Evolutionary conservation across 2,329 filamentous ascomycete genomes (phyloP), one percentile per base, ranked within the genome.

Genomic region (Penicillium sp.): DNA sequence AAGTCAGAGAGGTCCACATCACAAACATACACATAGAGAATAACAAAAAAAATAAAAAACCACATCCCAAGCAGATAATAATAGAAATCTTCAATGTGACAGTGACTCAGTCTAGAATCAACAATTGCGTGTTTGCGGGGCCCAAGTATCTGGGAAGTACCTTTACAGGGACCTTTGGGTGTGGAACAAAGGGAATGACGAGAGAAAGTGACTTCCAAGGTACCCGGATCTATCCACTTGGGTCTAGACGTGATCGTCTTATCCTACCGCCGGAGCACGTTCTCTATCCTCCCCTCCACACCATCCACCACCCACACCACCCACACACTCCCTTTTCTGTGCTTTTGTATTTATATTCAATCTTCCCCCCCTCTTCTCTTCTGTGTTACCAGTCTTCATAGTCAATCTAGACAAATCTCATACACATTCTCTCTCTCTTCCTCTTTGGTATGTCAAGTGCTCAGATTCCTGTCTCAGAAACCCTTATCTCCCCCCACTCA

Each of bases 401-500:
- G 9, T 5, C 9, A 34, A 34, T 11, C 13, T 34, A 34, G 31
- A 34, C 31, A 34, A 34, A 34, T 27, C 24, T 27, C 31, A 14
- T 10, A 34, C 5, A 45, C n/a, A 45, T 14, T 16, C 5, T 18
- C 24, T 34, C 32, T 14, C 32, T 14, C 10, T 13, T 11, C 11
- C 32, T 14, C 10, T 13, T 11, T 22, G 41, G 41, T 43, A 43
- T 43, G 41, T 43, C 41, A 43, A 43, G 13, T 29, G 13, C 24
- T 9, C 22, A 9, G 27, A 32, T 40, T 39, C 63, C 67, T 68
- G 66, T 53, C 50, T 42, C 3, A 4, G 18, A 18, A 18, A n/a
- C 29, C 51, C 64, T 68, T 68, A 67, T 67, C 65, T 67, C 54
- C 48, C 59, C 60, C 61, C 61, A 63, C 58, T 61, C 55, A 59